These are phyloP conservation scores for Helicosporidium sp. DNA, from an alignment of 139 green algal genomes.

Conservation along the genomic window DNA sequence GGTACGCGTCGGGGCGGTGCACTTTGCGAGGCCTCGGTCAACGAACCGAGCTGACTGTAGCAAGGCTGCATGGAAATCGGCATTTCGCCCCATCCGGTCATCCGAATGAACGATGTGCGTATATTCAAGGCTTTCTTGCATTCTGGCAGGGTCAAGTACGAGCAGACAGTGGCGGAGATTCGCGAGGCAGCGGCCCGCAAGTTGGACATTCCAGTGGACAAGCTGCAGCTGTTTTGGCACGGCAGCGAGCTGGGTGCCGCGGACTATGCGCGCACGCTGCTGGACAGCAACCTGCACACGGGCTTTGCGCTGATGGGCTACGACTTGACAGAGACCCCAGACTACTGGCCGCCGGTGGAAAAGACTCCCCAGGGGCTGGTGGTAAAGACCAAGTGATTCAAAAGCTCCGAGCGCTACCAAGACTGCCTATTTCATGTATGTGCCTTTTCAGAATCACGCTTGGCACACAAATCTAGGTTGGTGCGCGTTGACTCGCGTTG, in stretches of 20 bases:
- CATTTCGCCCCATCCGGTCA: too few species aligned
- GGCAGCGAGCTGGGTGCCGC: constrained; percentile 36
- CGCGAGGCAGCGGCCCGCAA: constrained; percentile 21
- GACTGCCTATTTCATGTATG: too few species aligned
- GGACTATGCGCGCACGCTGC: constrained; percentile 41
- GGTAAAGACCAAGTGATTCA: too few species aligned
- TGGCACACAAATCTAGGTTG: too few species aligned
- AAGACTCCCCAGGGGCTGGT: constrained; percentile 33
- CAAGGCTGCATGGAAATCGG: too few species aligned
- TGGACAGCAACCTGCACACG: constrained; percentile 60
- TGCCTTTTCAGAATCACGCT: too few species aligned
- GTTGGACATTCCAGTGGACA: constrained; percentile 25
- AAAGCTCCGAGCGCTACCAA: too few species aligned
- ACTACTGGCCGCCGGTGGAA: constrained; percentile 49
- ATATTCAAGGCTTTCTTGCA: too few species aligned
- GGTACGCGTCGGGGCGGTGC: constrained; percentile 18
- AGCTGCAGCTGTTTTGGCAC: constrained; percentile 54
- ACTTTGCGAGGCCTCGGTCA: too few species aligned
- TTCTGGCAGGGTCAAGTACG: constrained; percentile 50
- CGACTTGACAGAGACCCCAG: constrained; percentile 33
- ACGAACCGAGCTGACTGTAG: too few species aligned
- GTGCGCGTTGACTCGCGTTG: too few species aligned
- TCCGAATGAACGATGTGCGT: too few species aligned
- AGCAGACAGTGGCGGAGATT: constrained; percentile 45
- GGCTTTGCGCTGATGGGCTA: constrained; percentile 55